phyloP scores from a whole-genome alignment of 23 red algal species.

The Gracilaria gracilis region DNA sequence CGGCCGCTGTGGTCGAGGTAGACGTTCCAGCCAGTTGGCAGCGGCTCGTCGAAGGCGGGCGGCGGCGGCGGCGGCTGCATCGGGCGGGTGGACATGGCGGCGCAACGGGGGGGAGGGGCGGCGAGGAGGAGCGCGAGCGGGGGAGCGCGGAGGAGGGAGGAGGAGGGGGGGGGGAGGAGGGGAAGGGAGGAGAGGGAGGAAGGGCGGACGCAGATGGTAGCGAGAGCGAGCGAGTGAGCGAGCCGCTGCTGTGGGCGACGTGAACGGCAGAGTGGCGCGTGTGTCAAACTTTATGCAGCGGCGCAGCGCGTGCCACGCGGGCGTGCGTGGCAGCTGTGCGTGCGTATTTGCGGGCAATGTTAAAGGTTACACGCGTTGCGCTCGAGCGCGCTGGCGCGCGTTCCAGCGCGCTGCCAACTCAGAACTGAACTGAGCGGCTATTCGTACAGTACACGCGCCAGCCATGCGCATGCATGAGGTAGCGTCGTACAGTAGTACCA shows the following conservation, averaged over 20 bases:
- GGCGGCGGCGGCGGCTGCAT: slow-evolving; percentile 23
- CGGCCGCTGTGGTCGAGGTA: slow-evolving; percentile 6
- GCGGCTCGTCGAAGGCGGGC: slow-evolving; percentile 19
- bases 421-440: too few species aligned
- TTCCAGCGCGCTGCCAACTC: too few species aligned
- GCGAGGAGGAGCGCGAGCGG: neutral
- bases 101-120: neutral
- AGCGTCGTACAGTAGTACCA: too few species aligned
- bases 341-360: too few species aligned
- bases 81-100: slow-evolving; percentile 26
- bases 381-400: too few species aligned
- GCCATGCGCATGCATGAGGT: neutral
- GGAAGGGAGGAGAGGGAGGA: neutral
- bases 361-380: too few species aligned
- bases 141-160: neutral
- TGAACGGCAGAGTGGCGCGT: too few species aligned
- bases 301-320: neutral
- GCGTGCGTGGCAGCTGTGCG: neutral
- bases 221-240: too few species aligned
- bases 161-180: neutral
- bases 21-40: slow-evolving; percentile 31
- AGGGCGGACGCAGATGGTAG: neutral
- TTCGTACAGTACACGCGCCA: neutral
- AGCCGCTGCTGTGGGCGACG: too few species aligned
- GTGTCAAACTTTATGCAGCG: neutral